phyloP scores from a whole-genome alignment of 306 rosid genomes.

The Castanospermum australe region DNA sequence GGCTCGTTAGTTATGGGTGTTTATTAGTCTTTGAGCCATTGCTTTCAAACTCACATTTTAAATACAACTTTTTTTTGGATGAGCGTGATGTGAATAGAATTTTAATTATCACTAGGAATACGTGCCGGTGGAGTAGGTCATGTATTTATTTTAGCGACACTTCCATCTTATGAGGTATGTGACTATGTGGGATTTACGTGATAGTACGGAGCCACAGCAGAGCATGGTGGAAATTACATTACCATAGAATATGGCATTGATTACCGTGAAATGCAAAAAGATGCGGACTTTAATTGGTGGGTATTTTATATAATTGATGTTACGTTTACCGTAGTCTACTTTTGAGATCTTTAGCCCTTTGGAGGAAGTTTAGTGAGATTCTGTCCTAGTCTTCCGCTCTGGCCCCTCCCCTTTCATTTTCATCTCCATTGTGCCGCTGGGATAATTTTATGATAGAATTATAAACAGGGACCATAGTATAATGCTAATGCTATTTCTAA shows the following conservation, averaged over 20 bases:
- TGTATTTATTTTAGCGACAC: not conserved
- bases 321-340: too few relatives aligned
- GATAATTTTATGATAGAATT: too few relatives aligned
- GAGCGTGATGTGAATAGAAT: not conserved
- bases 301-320: too few relatives aligned
- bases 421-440: too few relatives aligned
- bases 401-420: too few relatives aligned
- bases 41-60: not conserved
- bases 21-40: not conserved
- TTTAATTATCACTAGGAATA: not conserved
- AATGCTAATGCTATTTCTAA: too few relatives aligned
- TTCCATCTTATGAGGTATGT: not conserved
- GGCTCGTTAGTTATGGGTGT: slow-evolving; percentile 9
- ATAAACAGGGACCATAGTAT: too few relatives aligned
- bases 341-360: not conserved
- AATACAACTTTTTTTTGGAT: not conserved
- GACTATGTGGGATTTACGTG: not conserved
- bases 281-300: not conserved
- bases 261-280: not conserved
- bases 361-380: not conserved
- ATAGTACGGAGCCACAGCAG: not conserved
- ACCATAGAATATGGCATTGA: not conserved
- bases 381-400: too few relatives aligned
- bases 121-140: not conserved
- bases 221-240: not conserved